phyloP scores from a whole-genome alignment of 2,329 filamentous ascomycete species.

The Polychaeton citri region DNA sequence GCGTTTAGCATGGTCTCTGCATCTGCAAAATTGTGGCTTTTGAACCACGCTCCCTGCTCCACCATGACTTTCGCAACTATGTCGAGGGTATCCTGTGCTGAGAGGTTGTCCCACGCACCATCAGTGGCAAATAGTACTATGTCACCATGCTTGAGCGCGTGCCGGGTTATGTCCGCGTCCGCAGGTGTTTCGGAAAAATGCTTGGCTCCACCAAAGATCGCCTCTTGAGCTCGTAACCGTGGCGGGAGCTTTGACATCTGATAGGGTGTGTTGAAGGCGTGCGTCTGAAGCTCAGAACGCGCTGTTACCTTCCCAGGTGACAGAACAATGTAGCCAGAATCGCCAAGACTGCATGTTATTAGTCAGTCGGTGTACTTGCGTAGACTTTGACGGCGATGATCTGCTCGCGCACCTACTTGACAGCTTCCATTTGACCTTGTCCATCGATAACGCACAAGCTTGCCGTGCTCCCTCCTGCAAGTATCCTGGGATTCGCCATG shows the following conservation, averaged over 20 bases:
- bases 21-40: constrained; percentile 12
- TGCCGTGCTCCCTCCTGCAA: constrained; percentile 81
- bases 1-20: constrained; percentile 19
- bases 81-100: constrained; percentile 74
- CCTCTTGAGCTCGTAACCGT: constrained; percentile 63
- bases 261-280: constrained; percentile 95
- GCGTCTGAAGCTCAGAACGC: constrained; percentile 75
- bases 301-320: constrained; percentile 74
- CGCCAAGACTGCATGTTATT: constrained; percentile 48
- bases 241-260: constrained; percentile 82
- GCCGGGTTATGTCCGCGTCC: constrained; percentile 67
- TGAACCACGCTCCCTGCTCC: constrained; percentile 25
- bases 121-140: constrained; percentile 90
- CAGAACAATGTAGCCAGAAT: constrained; percentile 84
- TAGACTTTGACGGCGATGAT: not conserved
- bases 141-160: constrained; percentile 74
- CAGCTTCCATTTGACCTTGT: constrained; percentile 67
- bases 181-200: constrained; percentile 65
- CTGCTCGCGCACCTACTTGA: constrained; percentile 44
- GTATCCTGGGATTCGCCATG: constrained; percentile 57
- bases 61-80: constrained; percentile 61
- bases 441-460: constrained; percentile 67
- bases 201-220: constrained; percentile 62
- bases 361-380: constrained; percentile 1
- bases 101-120: constrained; percentile 91